A percentile compares a stretch with the other conserved stretches of the same genome.
Evolutionary conservation across 805 yeast species (phyloP).

Genomic region (Naumovozyma dairenensis): DNA sequence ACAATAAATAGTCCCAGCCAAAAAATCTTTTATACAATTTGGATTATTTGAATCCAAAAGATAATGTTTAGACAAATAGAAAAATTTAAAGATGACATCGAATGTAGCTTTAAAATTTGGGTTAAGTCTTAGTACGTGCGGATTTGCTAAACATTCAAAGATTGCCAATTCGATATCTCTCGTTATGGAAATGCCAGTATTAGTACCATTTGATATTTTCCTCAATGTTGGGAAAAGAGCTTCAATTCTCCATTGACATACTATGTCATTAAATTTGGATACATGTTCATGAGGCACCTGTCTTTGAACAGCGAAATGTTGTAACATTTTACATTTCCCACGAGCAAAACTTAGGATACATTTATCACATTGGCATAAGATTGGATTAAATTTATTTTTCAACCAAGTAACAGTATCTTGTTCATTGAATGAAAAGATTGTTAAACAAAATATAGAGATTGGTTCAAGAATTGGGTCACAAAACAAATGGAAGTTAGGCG

Average conservation of each 20-base stretch:
- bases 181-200: constrained; percentile 15
- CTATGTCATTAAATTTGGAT: constrained; percentile 27
- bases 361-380: constrained; percentile 39
- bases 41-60: constrained; percentile 16
- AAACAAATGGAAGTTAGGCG: constrained; percentile 38
- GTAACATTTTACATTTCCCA: constrained; percentile 42
- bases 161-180: constrained; percentile 24
- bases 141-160: constrained; percentile 43
- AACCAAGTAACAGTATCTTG: constrained; percentile 38
- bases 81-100: constrained; percentile 28
- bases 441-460: constrained; percentile 43
- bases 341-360: constrained; percentile 47
- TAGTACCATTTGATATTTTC: constrained; percentile 16
- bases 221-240: constrained; percentile 17
- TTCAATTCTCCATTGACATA: constrained; percentile 29
- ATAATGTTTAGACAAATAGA: constrained; percentile 23
- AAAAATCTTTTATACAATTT: constrained; percentile 11
- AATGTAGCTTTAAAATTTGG: constrained; percentile 30
- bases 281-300: constrained; percentile 37
- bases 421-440: constrained; percentile 49
- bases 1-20: constrained; percentile 47
- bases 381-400: constrained; percentile 30
- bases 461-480: constrained; percentile 43
- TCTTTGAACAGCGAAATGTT: constrained; percentile 43
- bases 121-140: constrained; percentile 37